Conservation (phyloP, 225 moss, liverwort and hornwort species). For the Sphagnum tenellum region DNA sequence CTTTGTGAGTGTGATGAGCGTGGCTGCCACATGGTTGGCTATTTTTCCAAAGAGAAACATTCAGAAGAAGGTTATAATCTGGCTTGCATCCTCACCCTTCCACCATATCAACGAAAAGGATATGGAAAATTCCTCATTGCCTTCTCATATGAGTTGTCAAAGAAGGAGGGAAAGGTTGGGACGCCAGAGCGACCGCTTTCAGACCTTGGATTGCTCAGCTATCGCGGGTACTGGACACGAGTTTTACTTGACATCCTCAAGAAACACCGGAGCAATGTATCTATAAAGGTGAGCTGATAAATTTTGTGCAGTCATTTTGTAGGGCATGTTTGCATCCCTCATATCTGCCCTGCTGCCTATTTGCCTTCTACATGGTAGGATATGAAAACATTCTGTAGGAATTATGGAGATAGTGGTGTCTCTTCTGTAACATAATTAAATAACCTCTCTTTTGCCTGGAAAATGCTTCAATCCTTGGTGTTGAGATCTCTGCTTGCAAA, state of each 20-base stretch:
- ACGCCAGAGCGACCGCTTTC: constrained; percentile 95
- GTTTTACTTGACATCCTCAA: constrained; percentile 73
- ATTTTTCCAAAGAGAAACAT: constrained; percentile 89
- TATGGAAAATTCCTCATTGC: constrained; percentile 93
- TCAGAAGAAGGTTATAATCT: constrained; percentile 93
- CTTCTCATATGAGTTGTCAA: constrained; percentile 93
- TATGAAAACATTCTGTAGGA: too few species aligned
- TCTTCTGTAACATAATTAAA: too few species aligned
- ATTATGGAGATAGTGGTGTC: too few species aligned
- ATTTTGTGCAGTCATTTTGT: too few species aligned
- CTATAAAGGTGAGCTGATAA: constrained; percentile 56
- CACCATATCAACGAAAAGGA: constrained; percentile 96
- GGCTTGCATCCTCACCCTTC: constrained; percentile 90
- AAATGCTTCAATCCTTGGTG: too few species aligned
- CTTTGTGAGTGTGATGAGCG: constrained; percentile 66
- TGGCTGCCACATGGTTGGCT: constrained; percentile 86
- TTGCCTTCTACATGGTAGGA: too few species aligned
- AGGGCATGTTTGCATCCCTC: too few species aligned
- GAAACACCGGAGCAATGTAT: constrained; percentile 73
- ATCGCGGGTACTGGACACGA: constrained; percentile 91
- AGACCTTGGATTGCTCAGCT: constrained; percentile 70
- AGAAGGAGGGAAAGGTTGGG: constrained; percentile 89
- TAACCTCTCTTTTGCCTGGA: too few species aligned
- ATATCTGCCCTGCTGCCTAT: too few species aligned
- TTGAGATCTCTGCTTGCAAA: too few species aligned